phyloP scores from a whole-genome alignment of 257 asterid genomes.

The Eustoma russellianum region DNA sequence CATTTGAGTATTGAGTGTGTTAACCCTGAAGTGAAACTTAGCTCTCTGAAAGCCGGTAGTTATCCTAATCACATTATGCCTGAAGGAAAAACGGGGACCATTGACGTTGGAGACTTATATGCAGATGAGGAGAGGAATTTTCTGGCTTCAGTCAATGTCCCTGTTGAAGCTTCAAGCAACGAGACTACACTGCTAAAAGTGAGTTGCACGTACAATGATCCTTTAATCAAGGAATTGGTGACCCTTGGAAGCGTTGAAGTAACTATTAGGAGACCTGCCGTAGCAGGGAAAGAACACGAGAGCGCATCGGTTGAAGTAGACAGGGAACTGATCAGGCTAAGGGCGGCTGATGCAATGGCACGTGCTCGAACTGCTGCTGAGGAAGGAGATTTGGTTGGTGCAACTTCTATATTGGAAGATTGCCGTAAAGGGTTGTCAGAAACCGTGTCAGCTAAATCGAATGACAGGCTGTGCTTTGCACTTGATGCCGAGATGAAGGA shows the following conservation, averaged over 20 bases:
- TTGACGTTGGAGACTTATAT: slow-evolving; percentile 79
- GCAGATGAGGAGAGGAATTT: slow-evolving; percentile 98
- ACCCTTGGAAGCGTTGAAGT: slow-evolving; percentile 43
- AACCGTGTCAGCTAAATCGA: slow-evolving; percentile 53
- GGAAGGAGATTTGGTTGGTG: slow-evolving; percentile 56
- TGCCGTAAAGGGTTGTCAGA: slow-evolving; percentile 44
- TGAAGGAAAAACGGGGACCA: slow-evolving; percentile 44
- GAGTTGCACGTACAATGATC: slow-evolving; percentile 52
- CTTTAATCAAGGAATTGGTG: slow-evolving; percentile 54
- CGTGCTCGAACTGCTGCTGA: slow-evolving; percentile 71
- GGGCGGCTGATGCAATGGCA: slow-evolving; percentile 87
- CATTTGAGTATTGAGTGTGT: slow-evolving; percentile 46
- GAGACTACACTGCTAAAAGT: slow-evolving; percentile 58
- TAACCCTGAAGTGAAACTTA: slow-evolving; percentile 39
- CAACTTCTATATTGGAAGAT: slow-evolving; percentile 60
- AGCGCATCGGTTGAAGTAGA: slow-evolving; percentile 72
- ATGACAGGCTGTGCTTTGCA: slow-evolving; percentile 53
- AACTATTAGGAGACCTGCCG: slow-evolving; percentile 44
- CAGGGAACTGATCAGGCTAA: slow-evolving; percentile 71
- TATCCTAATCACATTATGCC: slow-evolving; percentile 44
- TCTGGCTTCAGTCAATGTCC: slow-evolving; percentile 55
- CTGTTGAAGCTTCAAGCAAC: slow-evolving; percentile 36
- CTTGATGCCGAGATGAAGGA: slow-evolving; percentile 94
- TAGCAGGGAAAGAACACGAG: slow-evolving; percentile 25
- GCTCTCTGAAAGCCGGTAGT: slow-evolving; percentile 67